phyloP scores from a whole-genome alignment of 176 grass and related monocot species.

The Olyra latifolia region DNA sequence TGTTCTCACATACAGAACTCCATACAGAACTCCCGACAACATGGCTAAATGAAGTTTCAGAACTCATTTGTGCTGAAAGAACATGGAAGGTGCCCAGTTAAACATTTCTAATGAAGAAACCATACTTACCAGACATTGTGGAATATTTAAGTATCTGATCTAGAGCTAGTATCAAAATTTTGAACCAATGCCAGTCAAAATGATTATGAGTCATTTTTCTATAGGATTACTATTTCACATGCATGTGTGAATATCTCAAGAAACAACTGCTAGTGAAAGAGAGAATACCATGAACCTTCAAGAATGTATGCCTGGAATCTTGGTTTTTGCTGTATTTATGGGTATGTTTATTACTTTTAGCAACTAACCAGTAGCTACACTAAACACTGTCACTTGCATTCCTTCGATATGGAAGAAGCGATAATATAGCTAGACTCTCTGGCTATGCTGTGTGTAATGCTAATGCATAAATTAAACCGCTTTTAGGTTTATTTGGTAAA shows the following conservation, averaged over 20 bases:
- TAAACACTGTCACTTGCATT: background rate
- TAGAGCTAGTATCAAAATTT: background rate
- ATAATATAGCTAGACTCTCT: background rate
- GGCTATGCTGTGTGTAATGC: background rate
- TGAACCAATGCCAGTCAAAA: background rate
- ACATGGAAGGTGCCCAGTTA: background rate
- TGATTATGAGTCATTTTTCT: background rate
- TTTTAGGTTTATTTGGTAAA: background rate
- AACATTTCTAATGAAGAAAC: background rate
- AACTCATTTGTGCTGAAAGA: background rate
- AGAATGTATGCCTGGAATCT: background rate
- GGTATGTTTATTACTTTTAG: background rate
- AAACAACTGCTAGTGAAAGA: background rate
- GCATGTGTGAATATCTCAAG: slow-evolving; percentile 1
- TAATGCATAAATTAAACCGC: background rate
- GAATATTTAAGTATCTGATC: background rate
- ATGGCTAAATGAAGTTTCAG: background rate
- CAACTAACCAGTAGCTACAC: background rate
- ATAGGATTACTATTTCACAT: background rate
- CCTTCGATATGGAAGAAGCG: background rate
- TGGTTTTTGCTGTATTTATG: background rate
- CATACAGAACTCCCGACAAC: background rate
- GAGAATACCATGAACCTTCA: background rate
- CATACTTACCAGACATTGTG: background rate
- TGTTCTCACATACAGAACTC: too few relatives aligned